Evolutionary conservation across 2,329 filamentous ascomycete genomes (phyloP).

Genomic region (Clonostachys rosea): DNA sequence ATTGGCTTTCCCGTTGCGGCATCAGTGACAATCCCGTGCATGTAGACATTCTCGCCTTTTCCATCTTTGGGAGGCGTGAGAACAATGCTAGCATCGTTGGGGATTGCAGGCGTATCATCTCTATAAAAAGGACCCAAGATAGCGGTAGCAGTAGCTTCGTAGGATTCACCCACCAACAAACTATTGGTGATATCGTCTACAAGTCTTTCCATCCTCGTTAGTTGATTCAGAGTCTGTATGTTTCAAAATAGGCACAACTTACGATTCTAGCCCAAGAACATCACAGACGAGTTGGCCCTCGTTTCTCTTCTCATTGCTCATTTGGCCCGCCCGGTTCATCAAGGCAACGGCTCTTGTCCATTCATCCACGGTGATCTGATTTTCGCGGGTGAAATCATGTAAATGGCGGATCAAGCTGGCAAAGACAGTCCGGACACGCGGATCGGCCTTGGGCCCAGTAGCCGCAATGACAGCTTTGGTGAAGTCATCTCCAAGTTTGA

Average conservation of each 20-base stretch:
- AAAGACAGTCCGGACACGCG: slow-evolving; percentile 60
- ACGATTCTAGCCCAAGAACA: slow-evolving; percentile 62
- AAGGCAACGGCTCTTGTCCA: slow-evolving; percentile 60
- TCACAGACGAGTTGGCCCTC: slow-evolving; percentile 65
- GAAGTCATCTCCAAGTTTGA: slow-evolving; percentile 34
- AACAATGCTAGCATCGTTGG: slow-evolving; percentile 65
- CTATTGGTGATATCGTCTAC: slow-evolving; percentile 66
- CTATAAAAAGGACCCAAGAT: slow-evolving; percentile 79
- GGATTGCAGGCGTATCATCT: slow-evolving; percentile 58
- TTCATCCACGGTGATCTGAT: slow-evolving; percentile 67
- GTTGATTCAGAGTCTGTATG: background rate
- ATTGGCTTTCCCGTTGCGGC: slow-evolving; percentile 56
- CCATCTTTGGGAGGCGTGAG: slow-evolving; percentile 30
- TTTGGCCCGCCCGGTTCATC: slow-evolving; percentile 53
- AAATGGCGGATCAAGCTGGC: slow-evolving; percentile 61
- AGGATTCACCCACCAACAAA: slow-evolving; percentile 28
- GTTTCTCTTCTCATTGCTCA: slow-evolving; percentile 58
- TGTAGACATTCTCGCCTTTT: slow-evolving; percentile 43
- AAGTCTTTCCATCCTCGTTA: slow-evolving; percentile 25
- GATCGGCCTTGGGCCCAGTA: slow-evolving; percentile 62
- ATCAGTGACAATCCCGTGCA: slow-evolving; percentile 50
- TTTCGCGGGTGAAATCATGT: slow-evolving; percentile 70
- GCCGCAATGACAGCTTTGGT: slow-evolving; percentile 64
- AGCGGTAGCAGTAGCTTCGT: slow-evolving; percentile 57
- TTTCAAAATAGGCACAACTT: background rate